phyloP scores from a whole-genome alignment of 1,284 basidiomycete genomes.

The Ustilago crameri region DNA sequence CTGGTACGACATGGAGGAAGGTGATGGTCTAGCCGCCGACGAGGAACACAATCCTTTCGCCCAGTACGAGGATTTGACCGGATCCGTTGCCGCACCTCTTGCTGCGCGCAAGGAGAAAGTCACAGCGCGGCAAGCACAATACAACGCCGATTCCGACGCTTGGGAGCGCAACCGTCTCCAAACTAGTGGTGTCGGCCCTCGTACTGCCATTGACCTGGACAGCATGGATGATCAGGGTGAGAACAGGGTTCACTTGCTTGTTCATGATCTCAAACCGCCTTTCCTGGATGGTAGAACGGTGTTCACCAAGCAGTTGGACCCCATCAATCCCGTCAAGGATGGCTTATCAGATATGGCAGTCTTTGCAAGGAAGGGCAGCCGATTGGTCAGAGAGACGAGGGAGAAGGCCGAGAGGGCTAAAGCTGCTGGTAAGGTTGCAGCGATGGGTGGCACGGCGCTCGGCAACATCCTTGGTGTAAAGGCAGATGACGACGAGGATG shows the following conservation, averaged over 20 bases:
- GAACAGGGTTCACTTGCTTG: conserved; percentile 93
- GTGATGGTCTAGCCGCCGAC: conserved; percentile 70
- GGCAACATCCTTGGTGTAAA: conserved; percentile 98
- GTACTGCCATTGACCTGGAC: conserved; percentile 81
- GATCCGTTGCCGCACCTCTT: conserved; percentile 36
- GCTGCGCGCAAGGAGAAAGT: conserved; percentile 60
- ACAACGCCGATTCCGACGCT: conserved; percentile 92
- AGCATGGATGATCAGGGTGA: conserved; percentile 86
- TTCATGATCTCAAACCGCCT: conserved; percentile 96
- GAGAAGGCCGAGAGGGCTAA: conserved; percentile 86
- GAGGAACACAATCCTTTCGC: conserved; percentile 92
- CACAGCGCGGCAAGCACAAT: conserved; percentile 65
- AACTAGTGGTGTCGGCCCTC: conserved; percentile 88
- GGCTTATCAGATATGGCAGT: conserved; percentile 92
- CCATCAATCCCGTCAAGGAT: conserved; percentile 95
- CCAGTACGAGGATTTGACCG: conserved; percentile 81
- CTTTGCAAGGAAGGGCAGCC: conserved; percentile 94
- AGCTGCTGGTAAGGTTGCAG: conserved; percentile 88
- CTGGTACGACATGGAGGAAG: conserved; percentile 66
- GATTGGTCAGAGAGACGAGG: conserved; percentile 90
- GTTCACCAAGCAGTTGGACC: conserved; percentile 95
- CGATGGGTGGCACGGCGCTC: conserved; percentile 88
- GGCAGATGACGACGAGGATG: conserved; percentile 79
- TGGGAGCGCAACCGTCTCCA: conserved; percentile 99
- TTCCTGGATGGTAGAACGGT: conserved; percentile 96